Evolutionary conservation across 2,329 filamentous ascomycete genomes (phyloP).

Genomic region (Xylariaceae sp.): DNA sequence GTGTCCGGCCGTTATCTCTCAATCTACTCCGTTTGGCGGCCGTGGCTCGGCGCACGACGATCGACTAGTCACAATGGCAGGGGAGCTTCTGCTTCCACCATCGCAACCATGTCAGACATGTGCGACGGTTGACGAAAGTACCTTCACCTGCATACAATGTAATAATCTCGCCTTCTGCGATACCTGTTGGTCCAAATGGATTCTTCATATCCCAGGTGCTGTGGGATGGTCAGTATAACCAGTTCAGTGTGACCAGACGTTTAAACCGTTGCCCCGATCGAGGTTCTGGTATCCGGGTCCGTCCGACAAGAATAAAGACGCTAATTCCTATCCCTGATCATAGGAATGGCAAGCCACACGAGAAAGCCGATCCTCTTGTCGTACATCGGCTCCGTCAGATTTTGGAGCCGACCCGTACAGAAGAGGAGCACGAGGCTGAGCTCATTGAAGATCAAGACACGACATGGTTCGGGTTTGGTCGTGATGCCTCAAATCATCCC

Average conservation of each 20-base stretch:
- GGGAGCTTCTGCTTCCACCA: slow-evolving; percentile 25
- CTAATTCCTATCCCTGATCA: slow-evolving; percentile 30
- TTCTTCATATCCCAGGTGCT: slow-evolving; percentile 38
- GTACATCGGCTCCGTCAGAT: slow-evolving; percentile 43
- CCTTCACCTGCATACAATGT: slow-evolving; percentile 43
- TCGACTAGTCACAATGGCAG: slow-evolving; percentile 19
- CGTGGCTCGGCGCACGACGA: slow-evolving; percentile 17
- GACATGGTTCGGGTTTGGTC: slow-evolving; percentile 44
- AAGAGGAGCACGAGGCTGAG: slow-evolving; percentile 42
- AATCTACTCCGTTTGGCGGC: slow-evolving; percentile 18
- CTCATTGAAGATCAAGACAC: slow-evolving; percentile 43
- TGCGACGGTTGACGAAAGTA: slow-evolving; percentile 37
- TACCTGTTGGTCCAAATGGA: slow-evolving; percentile 42
- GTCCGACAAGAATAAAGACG: neutral
- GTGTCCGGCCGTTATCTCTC: slow-evolving; percentile 15
- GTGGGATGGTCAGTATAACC: slow-evolving; percentile 41
- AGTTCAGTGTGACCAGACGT: slow-evolving; percentile 8
- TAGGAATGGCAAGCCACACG: slow-evolving; percentile 44
- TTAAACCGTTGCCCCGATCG: slow-evolving; percentile 7
- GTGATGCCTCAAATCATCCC: slow-evolving; percentile 40
- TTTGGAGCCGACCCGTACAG: slow-evolving; percentile 41
- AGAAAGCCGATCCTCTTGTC: slow-evolving; percentile 42
- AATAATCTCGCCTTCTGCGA: slow-evolving; percentile 45
- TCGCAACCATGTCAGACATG: slow-evolving; percentile 43
- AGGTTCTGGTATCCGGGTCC: neutral